Conservation (phyloP, 2,329 filamentous ascomycete species). For the Aspergillus niger region DNA sequence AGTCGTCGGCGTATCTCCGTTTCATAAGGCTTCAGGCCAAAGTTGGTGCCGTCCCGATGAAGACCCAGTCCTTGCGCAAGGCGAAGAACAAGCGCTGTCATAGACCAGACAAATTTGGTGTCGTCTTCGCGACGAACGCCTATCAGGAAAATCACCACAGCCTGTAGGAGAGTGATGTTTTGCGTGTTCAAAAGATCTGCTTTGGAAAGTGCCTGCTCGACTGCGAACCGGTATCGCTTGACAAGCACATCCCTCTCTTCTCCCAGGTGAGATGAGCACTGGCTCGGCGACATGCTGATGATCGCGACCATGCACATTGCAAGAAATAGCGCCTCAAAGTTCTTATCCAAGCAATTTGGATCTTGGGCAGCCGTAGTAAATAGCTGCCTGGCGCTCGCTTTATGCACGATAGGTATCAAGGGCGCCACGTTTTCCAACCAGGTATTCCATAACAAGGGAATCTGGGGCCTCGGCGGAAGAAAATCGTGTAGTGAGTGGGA, state of each 20-base stretch:
- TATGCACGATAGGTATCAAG: slow-evolving; percentile 61
- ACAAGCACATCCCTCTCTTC: slow-evolving; percentile 55
- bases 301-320: slow-evolving; percentile 63
- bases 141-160: slow-evolving; percentile 63
- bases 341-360: slow-evolving; percentile 54
- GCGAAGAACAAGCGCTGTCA: slow-evolving; percentile 46
- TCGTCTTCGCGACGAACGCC: slow-evolving; percentile 46
- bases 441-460: slow-evolving; percentile 57
- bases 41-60: slow-evolving; percentile 54
- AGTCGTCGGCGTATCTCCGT: slow-evolving; percentile 55
- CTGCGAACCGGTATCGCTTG: slow-evolving; percentile 61
- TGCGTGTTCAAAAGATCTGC: slow-evolving; percentile 65
- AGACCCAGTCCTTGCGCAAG: slow-evolving; percentile 51
- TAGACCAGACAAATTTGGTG: slow-evolving; percentile 47
- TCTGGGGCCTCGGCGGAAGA: slow-evolving; percentile 57
- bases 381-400: slow-evolving; percentile 55
- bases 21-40: slow-evolving; percentile 52
- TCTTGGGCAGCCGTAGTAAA: slow-evolving; percentile 55
- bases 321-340: slow-evolving; percentile 60
- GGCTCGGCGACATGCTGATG: slow-evolving; percentile 43
- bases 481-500: slow-evolving; percentile 57
- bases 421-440: slow-evolving; percentile 65
- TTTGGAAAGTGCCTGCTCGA: slow-evolving; percentile 64
- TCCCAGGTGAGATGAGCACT: slow-evolving; percentile 50
- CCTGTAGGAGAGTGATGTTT: slow-evolving; percentile 63